Evolutionary conservation across 2,329 filamentous ascomycete genomes (phyloP), one percentile per base, ranked within the genome.

Genomic region (Cladophialophora chaetospira): DNA sequence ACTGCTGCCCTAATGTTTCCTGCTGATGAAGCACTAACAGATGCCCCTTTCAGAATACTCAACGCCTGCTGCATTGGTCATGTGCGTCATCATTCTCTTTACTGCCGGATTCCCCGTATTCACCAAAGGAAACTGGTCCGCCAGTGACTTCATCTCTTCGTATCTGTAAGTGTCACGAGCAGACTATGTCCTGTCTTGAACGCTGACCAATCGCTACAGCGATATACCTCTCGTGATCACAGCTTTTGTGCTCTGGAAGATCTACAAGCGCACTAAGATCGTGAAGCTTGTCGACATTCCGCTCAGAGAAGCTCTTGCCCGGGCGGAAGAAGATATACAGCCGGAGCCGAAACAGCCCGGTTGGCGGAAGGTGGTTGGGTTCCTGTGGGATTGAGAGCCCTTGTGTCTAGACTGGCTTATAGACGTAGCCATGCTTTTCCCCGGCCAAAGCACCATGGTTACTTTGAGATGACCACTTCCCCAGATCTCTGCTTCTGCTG

Each of bases 41-140:
- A 15, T 17, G 11, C 28, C 8, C 17, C 2, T 21, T 6, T 5
- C 53, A 85, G 82, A 78, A 10, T 85, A 84, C 62, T 81, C 79
- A 10, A 88, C 88, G 0, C 86, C 79, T 63, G 71, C 75, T 6
- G 82, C 83, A 0, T 75, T 92, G 4, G 67, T 77, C 58, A 82
- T 86, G 61, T 83, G 79, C 66, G 73, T 85, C 25, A 70, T 88
- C 36, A 86, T 90, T 58, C 73, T 91, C 3, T 75, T 91, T 36
- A 91, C 88, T 3, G 82, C 84, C 33, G 88, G 88, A 0, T 91
- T 91, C 63, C 59, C 74, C 1, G 81, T 83, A 3, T 87, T 87
- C 57, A 84, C 82, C 1, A 71, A 71, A 31, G 83, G 83, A 2
- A 79, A 82, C 55, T 87, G 83, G 83, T 74, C 80, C 53, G 66